Evolutionary conservation across 495 filamentous ascomycete species (phyloP).

Genomic region (Achaetomiella virescens): DNA sequence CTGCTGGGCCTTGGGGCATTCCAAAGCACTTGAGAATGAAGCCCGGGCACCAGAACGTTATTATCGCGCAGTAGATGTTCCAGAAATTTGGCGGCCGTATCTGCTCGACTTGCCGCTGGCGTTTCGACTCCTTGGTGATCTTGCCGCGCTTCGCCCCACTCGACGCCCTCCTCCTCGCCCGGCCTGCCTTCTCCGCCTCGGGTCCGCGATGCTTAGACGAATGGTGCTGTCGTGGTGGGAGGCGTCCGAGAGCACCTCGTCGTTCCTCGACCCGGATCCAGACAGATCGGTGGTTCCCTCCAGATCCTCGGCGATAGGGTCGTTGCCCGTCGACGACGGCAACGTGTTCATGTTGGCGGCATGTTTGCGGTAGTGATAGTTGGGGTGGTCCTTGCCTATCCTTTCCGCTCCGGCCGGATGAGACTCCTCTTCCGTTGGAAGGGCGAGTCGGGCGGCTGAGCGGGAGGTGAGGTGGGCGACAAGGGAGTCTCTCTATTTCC

Average conservation of each 20-base stretch:
- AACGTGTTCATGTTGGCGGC: slow-evolving; percentile 80
- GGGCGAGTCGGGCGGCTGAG: slow-evolving; percentile 24
- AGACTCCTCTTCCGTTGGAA: slow-evolving; percentile 72
- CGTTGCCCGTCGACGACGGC: slow-evolving; percentile 86
- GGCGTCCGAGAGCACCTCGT: slow-evolving; percentile 34
- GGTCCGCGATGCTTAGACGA: slow-evolving; percentile 17
- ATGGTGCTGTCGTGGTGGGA: slow-evolving; percentile 31
- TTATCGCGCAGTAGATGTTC: slow-evolving; percentile 87
- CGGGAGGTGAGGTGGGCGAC: slow-evolving; percentile 27
- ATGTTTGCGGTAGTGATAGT: slow-evolving; percentile 91
- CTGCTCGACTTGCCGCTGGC: slow-evolving; percentile 50
- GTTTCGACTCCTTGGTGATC: slow-evolving; percentile 56
- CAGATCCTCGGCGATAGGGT: slow-evolving; percentile 71
- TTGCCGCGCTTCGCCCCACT: slow-evolving; percentile 35
- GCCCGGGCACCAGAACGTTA: slow-evolving; percentile 94
- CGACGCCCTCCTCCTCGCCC: slow-evolving; percentile 27
- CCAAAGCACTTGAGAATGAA: slow-evolving; percentile 78
- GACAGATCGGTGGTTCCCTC: slow-evolving; percentile 43
- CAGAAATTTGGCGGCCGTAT: slow-evolving; percentile 81
- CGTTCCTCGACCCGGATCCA: slow-evolving; percentile 31
- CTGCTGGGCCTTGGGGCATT: slow-evolving; percentile 81
- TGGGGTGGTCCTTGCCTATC: slow-evolving; percentile 77
- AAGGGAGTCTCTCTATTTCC: slow-evolving; percentile 41
- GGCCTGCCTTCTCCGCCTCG: slow-evolving; percentile 36
- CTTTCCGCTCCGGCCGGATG: slow-evolving; percentile 81